Conservation (phyloP, 1,284 basidiomycete species). For the Psilocybe mexicana region DNA sequence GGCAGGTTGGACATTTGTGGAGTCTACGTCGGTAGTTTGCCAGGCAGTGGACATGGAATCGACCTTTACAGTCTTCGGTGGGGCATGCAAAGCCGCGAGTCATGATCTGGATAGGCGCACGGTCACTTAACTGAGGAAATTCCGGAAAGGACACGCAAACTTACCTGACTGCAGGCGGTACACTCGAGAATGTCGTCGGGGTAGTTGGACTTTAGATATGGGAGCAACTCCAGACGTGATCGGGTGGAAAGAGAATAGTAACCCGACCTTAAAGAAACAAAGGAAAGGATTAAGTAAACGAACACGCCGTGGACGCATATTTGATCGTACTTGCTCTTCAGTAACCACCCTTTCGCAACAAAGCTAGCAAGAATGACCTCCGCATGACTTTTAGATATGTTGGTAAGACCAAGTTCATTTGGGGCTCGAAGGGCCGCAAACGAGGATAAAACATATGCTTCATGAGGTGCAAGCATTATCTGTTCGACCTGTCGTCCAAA, state of each 20-base stretch:
- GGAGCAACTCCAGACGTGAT: conserved; percentile 70
- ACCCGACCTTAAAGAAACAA: conserved; percentile 49
- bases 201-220: conserved; percentile 76
- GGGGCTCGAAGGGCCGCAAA: conserved; percentile 76
- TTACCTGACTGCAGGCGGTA: conserved; percentile 71
- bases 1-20: conserved; percentile 59
- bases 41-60: conserved; percentile 73
- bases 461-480: conserved; percentile 79
- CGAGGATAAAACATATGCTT: conserved; percentile 75
- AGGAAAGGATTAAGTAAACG: not conserved
- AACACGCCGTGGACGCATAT: not conserved
- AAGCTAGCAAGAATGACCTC: conserved; percentile 77
- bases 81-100: conserved; percentile 70
- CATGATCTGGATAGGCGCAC: conserved; percentile 46
- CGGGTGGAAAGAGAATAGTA: conserved; percentile 80
- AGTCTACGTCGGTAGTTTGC: conserved; percentile 42
- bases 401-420: conserved; percentile 57
- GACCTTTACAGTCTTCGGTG: conserved; percentile 61
- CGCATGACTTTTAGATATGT: conserved; percentile 70
- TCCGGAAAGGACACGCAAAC: conserved; percentile 20
- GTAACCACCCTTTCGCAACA: conserved; percentile 79
- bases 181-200: conserved; percentile 74
- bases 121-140: not conserved
- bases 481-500: conserved; percentile 66
- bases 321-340: conserved; percentile 68